Percentiles rank a stretch among this genome's conserved stretches.
Evolutionary conservation across 495 filamentous ascomycete genomes (phyloP).

Genomic region (Tuber magnatum): DNA sequence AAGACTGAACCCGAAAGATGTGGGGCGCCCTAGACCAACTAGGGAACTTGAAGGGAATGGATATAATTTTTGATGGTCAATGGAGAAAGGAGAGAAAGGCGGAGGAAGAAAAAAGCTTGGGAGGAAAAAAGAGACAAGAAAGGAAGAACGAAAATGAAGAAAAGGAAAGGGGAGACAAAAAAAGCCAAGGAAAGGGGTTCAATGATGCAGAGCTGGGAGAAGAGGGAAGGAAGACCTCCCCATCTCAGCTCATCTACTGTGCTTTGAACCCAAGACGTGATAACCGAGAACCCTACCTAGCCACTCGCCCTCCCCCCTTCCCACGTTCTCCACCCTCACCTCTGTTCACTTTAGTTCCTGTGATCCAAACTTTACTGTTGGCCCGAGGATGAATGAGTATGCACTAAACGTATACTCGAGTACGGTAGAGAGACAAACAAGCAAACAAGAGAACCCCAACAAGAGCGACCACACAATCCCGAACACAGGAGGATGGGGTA

Average conservation of each 20-base stretch:
- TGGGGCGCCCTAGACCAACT: background rate
- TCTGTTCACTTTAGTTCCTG: background rate
- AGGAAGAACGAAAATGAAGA: background rate
- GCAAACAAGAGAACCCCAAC: background rate
- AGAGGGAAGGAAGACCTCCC: background rate
- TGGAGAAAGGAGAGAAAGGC: background rate
- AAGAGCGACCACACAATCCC: background rate
- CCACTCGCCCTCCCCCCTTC: background rate
- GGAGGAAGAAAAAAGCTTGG: background rate
- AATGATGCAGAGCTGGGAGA: slow-evolving; percentile 6
- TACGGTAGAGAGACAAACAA: background rate
- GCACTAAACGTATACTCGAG: background rate
- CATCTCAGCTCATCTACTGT: background rate
- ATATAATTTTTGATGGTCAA: background rate
- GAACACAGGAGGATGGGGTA: background rate
- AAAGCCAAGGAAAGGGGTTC: slow-evolving; percentile 8
- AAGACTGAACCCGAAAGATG: background rate
- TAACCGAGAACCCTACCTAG: background rate
- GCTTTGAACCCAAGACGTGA: background rate
- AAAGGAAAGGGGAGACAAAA: slow-evolving; percentile 6
- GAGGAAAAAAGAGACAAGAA: background rate
- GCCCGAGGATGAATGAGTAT: background rate
- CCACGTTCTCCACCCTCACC: background rate
- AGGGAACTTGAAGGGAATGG: background rate
- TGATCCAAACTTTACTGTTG: background rate